Base-by-base conservation (phyloP, 2,329 filamentous ascomycete genomes). In the Fusarium hainanense region DNA sequence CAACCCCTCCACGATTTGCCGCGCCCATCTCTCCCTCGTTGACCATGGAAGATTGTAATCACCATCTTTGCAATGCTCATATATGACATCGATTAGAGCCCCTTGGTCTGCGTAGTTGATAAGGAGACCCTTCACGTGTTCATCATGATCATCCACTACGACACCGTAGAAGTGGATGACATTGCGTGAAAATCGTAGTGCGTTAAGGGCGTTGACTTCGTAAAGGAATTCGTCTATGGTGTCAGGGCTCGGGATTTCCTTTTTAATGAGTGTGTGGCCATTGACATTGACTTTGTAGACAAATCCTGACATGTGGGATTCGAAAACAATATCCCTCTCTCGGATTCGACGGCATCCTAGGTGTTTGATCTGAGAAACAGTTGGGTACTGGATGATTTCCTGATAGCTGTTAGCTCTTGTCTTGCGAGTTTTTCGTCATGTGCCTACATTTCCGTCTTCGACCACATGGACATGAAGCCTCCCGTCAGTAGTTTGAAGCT, bases 141-240 rank as follows among this genome's bases (percentile, higher is more conserved):
- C 85, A 63, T 97, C 92, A 75, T 97, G 90, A 10, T 97, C 93
- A 77, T 98, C 93, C 13, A 97, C 89, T 46, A 98, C 91, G 44
- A 98, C 88, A 8, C 93, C 96, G 74, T 94, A 91, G 73, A 98
- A 93, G 50, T 89, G 86, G 66, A 98, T 96, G 63, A 98, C 93
- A 74, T 91, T 91, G 8, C 85, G 84, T 3, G 93, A 93, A 59
- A 88, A 89, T 43, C 87, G 85, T 18, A 99, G 84, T 30, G 89
- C 89, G 78, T 92, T 90, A n/a, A 99, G 88, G 6, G 95, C 95
- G 78, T 98, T 98, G 78, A 98, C 92, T 81, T 99, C 96, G 79
- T 99, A 99, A 4, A 98, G 84, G 76, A 99, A 99, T 78, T 98
- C 96, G 68, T 98, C 95, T 21, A 98, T 91, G 0, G 93, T 96